These are phyloP conservation scores for Rhizophagus sp. DNA, from an alignment of 192 early-diverging fungal genomes.

Conservation along the genomic window DNA sequence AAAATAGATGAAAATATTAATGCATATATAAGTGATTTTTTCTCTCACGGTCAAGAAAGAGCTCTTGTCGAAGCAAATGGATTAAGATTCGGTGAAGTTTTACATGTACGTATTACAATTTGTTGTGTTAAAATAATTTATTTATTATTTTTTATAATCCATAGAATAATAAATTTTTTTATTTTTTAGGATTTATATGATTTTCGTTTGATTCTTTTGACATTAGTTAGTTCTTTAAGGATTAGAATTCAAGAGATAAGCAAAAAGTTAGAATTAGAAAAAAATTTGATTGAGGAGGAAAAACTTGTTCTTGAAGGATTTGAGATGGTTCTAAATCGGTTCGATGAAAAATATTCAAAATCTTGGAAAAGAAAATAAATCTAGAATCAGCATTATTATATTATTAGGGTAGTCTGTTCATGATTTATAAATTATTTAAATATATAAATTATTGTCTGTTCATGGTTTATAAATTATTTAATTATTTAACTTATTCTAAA, in stretches of 20 bases:
- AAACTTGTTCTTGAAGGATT: not conserved
- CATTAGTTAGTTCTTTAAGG: not conserved
- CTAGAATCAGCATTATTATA: too few relatives aligned
- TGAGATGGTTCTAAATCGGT: not conserved
- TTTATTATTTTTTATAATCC: not conserved
- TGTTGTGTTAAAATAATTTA: too few relatives aligned
- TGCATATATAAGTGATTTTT: constrained; percentile 27
- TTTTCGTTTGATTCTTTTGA: constrained; percentile 7
- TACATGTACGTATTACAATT: not conserved
- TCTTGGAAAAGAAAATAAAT: not conserved
- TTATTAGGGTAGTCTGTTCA: too few relatives aligned
- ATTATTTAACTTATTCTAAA: too few relatives aligned
- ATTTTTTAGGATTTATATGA: constrained; percentile 9
- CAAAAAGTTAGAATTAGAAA: not conserved
- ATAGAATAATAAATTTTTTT: not conserved
- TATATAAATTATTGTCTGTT: too few relatives aligned
- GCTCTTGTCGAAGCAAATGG: constrained; percentile 30
- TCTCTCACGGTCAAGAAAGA: constrained; percentile 15
- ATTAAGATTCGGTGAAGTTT: constrained; percentile 31
- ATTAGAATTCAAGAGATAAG: not conserved
- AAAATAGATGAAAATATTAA: not conserved
- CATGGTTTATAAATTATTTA: too few relatives aligned
- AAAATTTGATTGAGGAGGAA: not conserved
- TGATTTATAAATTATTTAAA: too few relatives aligned
- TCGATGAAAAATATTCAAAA: not conserved